Conservation (phyloP, 2,329 filamentous ascomycete genomes). For the Ophiocordyceps robertsii region DNA sequence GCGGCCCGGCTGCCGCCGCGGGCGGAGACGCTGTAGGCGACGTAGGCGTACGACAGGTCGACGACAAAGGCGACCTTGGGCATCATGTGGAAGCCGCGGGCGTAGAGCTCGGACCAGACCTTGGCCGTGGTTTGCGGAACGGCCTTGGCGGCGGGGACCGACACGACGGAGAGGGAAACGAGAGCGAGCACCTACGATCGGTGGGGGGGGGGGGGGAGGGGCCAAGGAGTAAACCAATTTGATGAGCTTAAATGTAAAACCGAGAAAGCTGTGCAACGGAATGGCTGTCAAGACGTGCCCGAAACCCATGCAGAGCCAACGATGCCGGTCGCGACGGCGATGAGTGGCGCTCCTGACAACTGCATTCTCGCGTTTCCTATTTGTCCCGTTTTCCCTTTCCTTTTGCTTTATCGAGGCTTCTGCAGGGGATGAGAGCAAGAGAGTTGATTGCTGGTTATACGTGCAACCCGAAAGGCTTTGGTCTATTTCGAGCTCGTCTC, state of each 20-base stretch:
- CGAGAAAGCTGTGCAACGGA: too few species aligned
- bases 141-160: constrained; percentile 16
- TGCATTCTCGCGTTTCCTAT: constrained; percentile 5
- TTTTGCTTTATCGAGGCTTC: too few species aligned
- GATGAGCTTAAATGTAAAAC: not conserved
- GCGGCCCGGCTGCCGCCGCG: constrained; percentile 18
- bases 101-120: constrained; percentile 24
- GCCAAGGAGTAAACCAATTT: not conserved
- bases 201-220: not conserved
- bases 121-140: constrained; percentile 15
- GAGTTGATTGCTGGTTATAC: too few species aligned
- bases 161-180: constrained; percentile 20
- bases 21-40: constrained; percentile 18
- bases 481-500: too few species aligned
- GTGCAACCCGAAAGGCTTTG: too few species aligned
- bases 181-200: constrained; percentile 19
- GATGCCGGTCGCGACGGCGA: constrained; percentile 23
- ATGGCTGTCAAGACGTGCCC: constrained; percentile 10
- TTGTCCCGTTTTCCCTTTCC: too few species aligned
- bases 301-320: constrained; percentile 23
- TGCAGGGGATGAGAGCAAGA: too few species aligned
- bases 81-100: constrained; percentile 21
- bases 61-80: constrained; percentile 20
- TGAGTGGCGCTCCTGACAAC: constrained; percentile 14
- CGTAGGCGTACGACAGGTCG: constrained; percentile 20